These are phyloP conservation scores for Heliamphora ciliata DNA, from an alignment of 179 eudicot species.

Conservation along the genomic window DNA sequence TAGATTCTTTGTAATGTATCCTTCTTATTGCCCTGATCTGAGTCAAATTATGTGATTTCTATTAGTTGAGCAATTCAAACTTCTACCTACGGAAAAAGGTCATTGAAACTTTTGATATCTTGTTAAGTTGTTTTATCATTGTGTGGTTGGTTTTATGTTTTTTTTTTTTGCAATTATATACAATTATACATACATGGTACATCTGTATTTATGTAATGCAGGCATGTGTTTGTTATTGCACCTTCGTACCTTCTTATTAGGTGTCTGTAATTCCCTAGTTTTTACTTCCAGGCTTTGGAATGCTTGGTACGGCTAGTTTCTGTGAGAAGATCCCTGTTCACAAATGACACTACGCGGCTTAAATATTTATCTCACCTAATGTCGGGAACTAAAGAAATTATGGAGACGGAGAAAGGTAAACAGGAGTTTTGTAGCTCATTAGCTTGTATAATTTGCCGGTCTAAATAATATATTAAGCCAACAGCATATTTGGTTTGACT, in stretches of 20 bases:
- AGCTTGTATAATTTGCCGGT: background rate
- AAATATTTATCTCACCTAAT: conserved; percentile 83
- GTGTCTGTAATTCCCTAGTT: background rate
- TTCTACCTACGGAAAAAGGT: background rate
- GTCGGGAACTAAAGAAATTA: conserved; percentile 86
- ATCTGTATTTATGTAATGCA: background rate
- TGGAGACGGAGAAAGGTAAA: conserved; percentile 82
- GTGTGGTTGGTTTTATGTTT: background rate
- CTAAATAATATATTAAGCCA: background rate
- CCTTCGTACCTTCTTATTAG: background rate
- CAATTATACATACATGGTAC: background rate
- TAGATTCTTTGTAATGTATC: background rate
- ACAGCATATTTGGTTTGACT: background rate
- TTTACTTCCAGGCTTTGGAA: conserved; percentile 65
- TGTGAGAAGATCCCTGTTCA: conserved; percentile 81
- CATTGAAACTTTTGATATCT: background rate
- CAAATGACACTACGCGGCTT: conserved; percentile 65
- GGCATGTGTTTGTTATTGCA: background rate
- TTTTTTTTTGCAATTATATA: background rate
- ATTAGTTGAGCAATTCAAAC: background rate
- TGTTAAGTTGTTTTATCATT: background rate
- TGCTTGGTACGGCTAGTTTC: conserved; percentile 95
- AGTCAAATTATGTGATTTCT: background rate
- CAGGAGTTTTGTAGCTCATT: background rate
- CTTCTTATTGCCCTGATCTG: background rate